These are phyloP conservation scores for Tetracladium marchalianum DNA, from an alignment of 495 filamentous ascomycete species.

Conservation along the genomic window DNA sequence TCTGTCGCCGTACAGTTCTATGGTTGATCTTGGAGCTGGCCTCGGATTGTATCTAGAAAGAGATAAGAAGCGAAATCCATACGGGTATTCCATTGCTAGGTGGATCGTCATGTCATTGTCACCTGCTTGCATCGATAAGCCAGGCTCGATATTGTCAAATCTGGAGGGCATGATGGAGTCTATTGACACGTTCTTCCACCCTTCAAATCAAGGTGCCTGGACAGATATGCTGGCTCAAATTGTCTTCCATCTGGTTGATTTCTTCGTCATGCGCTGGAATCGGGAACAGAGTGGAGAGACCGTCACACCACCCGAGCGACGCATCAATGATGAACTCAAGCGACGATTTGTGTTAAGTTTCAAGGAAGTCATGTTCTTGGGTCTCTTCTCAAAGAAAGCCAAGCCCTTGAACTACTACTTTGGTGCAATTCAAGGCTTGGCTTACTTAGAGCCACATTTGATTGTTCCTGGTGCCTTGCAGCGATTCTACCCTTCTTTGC, in stretches of 20 bases:
- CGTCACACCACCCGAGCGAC: slow-evolving; percentile 69
- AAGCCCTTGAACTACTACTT: slow-evolving; percentile 85
- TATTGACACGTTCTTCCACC: slow-evolving; percentile 97
- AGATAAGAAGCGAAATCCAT: slow-evolving; percentile 85
- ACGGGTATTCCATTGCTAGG: slow-evolving; percentile 84
- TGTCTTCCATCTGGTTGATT: slow-evolving; percentile 86
- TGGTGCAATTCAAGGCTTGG: slow-evolving; percentile 77
- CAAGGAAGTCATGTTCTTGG: slow-evolving; percentile 94
- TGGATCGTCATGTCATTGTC: slow-evolving; percentile 95
- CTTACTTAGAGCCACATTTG: slow-evolving; percentile 83
- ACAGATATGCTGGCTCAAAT: slow-evolving; percentile 83
- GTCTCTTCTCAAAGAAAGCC: slow-evolving; percentile 89
- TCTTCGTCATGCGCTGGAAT: slow-evolving; percentile 98
- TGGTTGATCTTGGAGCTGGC: slow-evolving; percentile 74
- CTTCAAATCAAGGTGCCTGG: slow-evolving; percentile 91
- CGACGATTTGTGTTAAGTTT: slow-evolving; percentile 83
- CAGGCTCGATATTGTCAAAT: slow-evolving; percentile 69
- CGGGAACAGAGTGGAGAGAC: slow-evolving; percentile 86
- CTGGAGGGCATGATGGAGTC: slow-evolving; percentile 92
- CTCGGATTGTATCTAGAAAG: slow-evolving; percentile 77
- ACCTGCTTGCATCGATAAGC: slow-evolving; percentile 66
- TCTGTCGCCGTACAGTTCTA: slow-evolving; percentile 76
- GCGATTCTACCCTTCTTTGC: slow-evolving; percentile 91
- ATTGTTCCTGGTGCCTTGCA: slow-evolving; percentile 92
- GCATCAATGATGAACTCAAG: slow-evolving; percentile 70